phyloP scores from a whole-genome alignment of 306 rosid species.

The barrel medic (Medicago truncatula) region MtrunA17r5.0-ANR NC_053048.1:30478001-30478500 shows the following conservation, averaged over 20 bases:
- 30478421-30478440: constrained; percentile 2
- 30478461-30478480: not conserved
- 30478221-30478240: constrained; percentile 7
- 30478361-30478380: not conserved
- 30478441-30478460: constrained; percentile 2
- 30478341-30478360: not conserved
- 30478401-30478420: not conserved
- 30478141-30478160: not conserved
- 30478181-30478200: too few relatives aligned
- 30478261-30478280: constrained; percentile 47
- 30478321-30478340: not conserved
- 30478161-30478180: not conserved
- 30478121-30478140: too few relatives aligned
- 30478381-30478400: not conserved
- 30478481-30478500: not conserved
- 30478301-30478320: constrained; percentile 16
- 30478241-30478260: constrained; percentile 33
- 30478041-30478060: too few relatives aligned
- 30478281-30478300: constrained; percentile 50
- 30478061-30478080: too few relatives aligned
- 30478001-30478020: too few relatives aligned
- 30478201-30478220: not conserved
- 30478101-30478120: too few relatives aligned
- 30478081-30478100: too few relatives aligned
- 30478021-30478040: too few relatives aligned